Conservation (phyloP, 805 yeast genomes). For the Lipomyces spencermartinsiae region DNA sequence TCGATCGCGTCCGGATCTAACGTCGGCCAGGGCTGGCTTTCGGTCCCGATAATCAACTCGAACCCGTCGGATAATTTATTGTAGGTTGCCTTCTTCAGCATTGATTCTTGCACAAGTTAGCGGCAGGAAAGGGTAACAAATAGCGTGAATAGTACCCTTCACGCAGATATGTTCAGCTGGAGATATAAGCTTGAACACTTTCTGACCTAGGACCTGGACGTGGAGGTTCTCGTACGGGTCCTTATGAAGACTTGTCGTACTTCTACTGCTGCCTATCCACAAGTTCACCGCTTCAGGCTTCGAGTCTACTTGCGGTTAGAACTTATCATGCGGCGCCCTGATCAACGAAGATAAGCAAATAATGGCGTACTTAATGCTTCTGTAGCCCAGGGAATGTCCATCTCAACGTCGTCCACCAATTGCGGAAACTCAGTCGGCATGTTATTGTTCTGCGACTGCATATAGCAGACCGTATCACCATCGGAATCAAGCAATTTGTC, state of each 20-base stretch:
- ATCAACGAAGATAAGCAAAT: background rate
- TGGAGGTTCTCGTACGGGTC: constrained; percentile 48
- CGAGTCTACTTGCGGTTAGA: constrained; percentile 29
- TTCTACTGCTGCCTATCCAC: constrained; percentile 48
- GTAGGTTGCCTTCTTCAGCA: constrained; percentile 45
- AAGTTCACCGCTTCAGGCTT: constrained; percentile 49
- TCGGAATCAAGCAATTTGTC: constrained; percentile 30
- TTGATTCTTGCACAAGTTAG: constrained; percentile 38
- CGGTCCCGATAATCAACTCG: constrained; percentile 36
- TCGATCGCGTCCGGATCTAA: constrained; percentile 24
- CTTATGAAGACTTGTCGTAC: constrained; percentile 40
- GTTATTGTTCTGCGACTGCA: constrained; percentile 51
- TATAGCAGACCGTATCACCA: constrained; percentile 40
- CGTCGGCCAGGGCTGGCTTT: constrained; percentile 35
- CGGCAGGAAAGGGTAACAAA: background rate
- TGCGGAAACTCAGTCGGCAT: constrained; percentile 41
- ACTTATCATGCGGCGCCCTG: background rate
- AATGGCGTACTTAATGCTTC: constrained; percentile 31
- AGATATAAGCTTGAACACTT: constrained; percentile 47
- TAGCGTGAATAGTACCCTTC: constrained; percentile 9
- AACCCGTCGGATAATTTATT: constrained; percentile 24
- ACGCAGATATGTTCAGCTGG: constrained; percentile 41
- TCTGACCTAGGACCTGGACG: constrained; percentile 46
- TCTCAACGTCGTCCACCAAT: constrained; percentile 36
- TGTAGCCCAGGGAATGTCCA: constrained; percentile 36